Percentiles rank a stretch among this genome's conserved stretches.
Conservation (phyloP, 306 rosid genomes). For the Biancaea sappan region DNA sequence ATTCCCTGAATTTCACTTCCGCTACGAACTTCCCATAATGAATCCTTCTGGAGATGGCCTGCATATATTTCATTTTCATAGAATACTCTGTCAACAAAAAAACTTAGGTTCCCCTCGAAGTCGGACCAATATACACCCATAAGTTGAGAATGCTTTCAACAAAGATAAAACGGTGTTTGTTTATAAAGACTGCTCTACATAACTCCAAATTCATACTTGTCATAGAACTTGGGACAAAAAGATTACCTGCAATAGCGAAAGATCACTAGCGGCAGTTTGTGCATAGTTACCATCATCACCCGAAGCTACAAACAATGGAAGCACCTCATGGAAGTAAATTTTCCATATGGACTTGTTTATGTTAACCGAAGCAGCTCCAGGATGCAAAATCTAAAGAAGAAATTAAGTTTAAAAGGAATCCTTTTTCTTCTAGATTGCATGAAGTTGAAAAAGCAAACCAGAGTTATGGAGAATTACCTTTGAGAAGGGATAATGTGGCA, state of each 20-base stretch:
- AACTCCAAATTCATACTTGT: not conserved
- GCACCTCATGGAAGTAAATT: constrained; percentile 59
- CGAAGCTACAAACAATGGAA: constrained; percentile 58
- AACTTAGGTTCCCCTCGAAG: not conserved
- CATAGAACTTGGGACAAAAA: too few relatives aligned
- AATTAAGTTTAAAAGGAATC: constrained; percentile 25
- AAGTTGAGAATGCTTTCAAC: not conserved
- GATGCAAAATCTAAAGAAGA: constrained; percentile 62
- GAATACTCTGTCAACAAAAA: constrained; percentile 1
- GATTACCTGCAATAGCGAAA: constrained; percentile 78
- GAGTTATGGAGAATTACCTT: constrained; percentile 45
- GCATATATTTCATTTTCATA: constrained; percentile 12
- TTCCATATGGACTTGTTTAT: constrained; percentile 75
- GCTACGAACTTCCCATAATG: constrained; percentile 95
- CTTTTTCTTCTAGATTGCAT: not conserved
- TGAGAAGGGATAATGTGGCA: constrained; percentile 53
- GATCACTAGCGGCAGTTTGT: constrained; percentile 84
- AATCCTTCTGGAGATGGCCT: constrained; percentile 91
- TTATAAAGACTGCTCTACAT: not conserved
- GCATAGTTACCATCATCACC: constrained; percentile 94
- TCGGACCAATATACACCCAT: not conserved
- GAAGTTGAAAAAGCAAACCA: not conserved
- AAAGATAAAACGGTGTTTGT: constrained; percentile 2
- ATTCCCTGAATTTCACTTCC: constrained; percentile 80
- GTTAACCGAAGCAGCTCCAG: constrained; percentile 65